Evolutionary conservation across 768 basidiomycete species (phyloP).

Genomic region (Mycena epipterygia): DNA sequence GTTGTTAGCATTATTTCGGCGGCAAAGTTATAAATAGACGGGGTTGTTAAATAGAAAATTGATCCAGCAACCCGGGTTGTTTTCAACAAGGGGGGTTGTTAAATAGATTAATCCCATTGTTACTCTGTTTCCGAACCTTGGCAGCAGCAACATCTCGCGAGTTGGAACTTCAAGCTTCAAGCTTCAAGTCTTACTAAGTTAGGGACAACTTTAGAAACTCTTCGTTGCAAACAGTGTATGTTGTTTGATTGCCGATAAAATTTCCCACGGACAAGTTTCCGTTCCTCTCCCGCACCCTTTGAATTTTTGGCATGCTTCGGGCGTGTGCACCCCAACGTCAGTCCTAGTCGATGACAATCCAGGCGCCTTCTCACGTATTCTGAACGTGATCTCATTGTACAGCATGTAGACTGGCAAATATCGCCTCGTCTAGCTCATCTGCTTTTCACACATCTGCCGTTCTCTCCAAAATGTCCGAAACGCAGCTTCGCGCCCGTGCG

Average conservation of each 20-base stretch:
- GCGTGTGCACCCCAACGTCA: conserved; percentile 22
- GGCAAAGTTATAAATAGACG: too few species aligned
- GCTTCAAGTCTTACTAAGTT: too few species aligned
- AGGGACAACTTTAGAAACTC: too few species aligned
- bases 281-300: neutral
- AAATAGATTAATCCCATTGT: too few species aligned
- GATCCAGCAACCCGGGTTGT: too few species aligned
- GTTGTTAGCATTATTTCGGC: too few species aligned
- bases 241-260: conserved; percentile 9
- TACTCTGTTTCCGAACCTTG: too few species aligned
- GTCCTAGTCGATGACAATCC: neutral
- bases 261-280: neutral
- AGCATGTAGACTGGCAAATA: conserved; percentile 31
- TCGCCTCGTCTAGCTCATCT: conserved; percentile 42
- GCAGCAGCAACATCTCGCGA: too few species aligned
- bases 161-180: too few species aligned
- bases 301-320: conserved; percentile 22
- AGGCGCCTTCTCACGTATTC: neutral
- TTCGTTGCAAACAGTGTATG: too few species aligned
- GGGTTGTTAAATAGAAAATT: too few species aligned
- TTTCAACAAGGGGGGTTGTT: too few species aligned
- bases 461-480: conserved; percentile 47
- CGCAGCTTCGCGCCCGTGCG: conserved; percentile 52
- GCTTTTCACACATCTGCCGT: conserved; percentile 65
- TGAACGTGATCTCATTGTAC: neutral